Evolutionary conservation across 2,329 filamentous ascomycete genomes (phyloP).

Genomic region (Xylaria sp.): DNA sequence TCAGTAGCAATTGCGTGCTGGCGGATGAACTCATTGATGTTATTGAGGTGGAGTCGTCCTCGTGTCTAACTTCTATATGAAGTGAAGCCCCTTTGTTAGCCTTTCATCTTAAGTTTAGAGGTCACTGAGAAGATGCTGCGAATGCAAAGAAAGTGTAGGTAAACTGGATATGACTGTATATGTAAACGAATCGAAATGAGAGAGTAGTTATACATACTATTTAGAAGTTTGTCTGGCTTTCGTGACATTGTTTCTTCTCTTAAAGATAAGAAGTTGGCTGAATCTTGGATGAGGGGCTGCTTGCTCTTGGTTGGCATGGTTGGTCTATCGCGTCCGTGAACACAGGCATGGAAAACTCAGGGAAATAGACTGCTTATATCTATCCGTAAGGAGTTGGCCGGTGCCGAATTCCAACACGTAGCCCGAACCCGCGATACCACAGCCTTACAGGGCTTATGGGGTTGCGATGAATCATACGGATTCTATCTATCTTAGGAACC

Average conservation of each 20-base stretch:
- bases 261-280: neutral
- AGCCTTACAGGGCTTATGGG: neutral
- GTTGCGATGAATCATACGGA: neutral
- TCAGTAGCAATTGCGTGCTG: constrained; percentile 38
- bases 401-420: constrained; percentile 5
- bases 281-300: neutral
- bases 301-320: neutral
- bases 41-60: constrained; percentile 38
- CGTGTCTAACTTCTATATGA: neutral
- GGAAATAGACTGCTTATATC: neutral
- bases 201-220: neutral
- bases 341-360: neutral
- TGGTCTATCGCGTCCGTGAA: neutral
- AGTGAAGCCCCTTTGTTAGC: neutral
- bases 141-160: neutral
- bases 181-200: neutral
- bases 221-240: neutral
- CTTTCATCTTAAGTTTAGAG: neutral
- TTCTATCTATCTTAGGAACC: neutral
- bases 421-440: neutral
- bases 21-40: constrained; percentile 40
- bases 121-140: neutral
- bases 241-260: neutral
- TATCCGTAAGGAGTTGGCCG: neutral
- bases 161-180: too few relatives aligned